Evolutionary conservation across 768 basidiomycete genomes (phyloP).

Genomic region (Leccinum arenicola): DNA sequence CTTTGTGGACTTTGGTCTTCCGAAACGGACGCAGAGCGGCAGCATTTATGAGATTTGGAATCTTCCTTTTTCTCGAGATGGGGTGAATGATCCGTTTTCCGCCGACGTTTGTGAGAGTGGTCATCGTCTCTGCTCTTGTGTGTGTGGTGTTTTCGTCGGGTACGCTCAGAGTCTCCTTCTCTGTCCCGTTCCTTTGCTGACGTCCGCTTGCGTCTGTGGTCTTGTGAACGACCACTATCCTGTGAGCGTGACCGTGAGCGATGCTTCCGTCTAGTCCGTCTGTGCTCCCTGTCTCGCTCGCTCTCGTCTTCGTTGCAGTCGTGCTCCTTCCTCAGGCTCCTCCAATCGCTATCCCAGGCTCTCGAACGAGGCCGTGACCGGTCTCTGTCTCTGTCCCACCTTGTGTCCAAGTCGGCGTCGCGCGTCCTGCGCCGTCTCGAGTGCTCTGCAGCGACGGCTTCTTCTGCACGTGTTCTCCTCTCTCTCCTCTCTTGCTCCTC

Average conservation of each 20-base stretch:
- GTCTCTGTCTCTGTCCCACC: constrained; percentile 43
- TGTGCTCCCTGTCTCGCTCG: constrained; percentile 18
- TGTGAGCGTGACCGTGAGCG: constrained; percentile 32
- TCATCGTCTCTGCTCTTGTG: constrained; percentile 21
- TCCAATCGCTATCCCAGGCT: constrained; percentile 43
- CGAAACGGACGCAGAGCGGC: constrained; percentile 12
- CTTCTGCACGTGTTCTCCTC: constrained; percentile 65
- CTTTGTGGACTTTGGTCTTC: constrained; percentile 11
- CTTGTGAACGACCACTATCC: constrained; percentile 16
- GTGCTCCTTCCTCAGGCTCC: constrained; percentile 41
- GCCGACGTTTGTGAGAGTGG: constrained; percentile 19
- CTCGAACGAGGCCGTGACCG: constrained; percentile 41
- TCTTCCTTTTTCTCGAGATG: constrained; percentile 2
- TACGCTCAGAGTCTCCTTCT: constrained; percentile 15
- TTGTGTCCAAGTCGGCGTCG: constrained; percentile 32
- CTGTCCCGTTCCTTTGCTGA: constrained; percentile 15
- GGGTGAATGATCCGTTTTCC: constrained; percentile 18
- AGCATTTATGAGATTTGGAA: constrained; percentile 12
- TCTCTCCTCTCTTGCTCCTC: constrained; percentile 66
- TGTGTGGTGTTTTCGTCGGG: constrained; percentile 26
- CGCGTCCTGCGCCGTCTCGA: constrained; percentile 39
- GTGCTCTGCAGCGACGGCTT: constrained; percentile 69
- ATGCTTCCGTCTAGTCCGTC: constrained; percentile 22
- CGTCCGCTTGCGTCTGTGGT: constrained; percentile 20
- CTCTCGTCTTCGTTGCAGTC: constrained; percentile 36